Evolutionary conservation across 495 filamentous ascomycete species (phyloP).

Genomic region (Daldinia decipiens): DNA sequence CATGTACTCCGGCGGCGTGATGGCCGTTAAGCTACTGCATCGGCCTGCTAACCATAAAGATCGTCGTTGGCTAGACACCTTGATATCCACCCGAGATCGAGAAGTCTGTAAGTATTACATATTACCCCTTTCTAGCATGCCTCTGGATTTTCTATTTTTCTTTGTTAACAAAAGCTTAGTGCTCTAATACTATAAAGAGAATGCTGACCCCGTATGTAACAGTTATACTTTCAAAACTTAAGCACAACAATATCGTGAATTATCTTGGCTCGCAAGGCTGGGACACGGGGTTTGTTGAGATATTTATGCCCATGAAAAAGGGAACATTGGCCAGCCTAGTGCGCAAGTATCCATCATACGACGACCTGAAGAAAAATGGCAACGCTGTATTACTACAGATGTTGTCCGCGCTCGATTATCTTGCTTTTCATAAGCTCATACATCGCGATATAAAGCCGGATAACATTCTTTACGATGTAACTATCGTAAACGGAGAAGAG

Average conservation of each 20-base stretch:
- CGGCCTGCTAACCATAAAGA: background rate
- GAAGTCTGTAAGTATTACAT: conserved; percentile 7
- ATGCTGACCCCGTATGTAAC: background rate
- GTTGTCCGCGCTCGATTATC: conserved; percentile 49
- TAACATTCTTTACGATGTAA: conserved; percentile 66
- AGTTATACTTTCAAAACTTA: background rate
- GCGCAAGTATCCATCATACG: background rate
- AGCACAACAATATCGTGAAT: background rate
- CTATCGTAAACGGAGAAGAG: conserved; percentile 21
- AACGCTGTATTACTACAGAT: conserved; percentile 42
- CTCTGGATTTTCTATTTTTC: background rate
- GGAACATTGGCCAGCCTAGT: conserved; percentile 46
- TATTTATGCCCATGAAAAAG: conserved; percentile 50
- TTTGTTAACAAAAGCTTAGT: background rate
- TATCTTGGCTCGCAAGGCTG: conserved; percentile 20
- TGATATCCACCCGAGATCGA: background rate
- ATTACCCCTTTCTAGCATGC: background rate
- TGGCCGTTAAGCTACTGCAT: conserved; percentile 22
- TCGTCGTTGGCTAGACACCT: background rate
- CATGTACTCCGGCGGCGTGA: conserved; percentile 6
- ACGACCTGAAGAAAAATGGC: conserved; percentile 29
- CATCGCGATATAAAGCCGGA: conserved; percentile 85
- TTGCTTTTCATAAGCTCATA: conserved; percentile 66
- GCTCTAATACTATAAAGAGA: background rate
- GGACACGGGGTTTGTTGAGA: conserved; percentile 41